Evolutionary conservation across 768 basidiomycete species (phyloP), one percentile per base, ranked within the genome.

Genomic region (Inosperma sp.): DNA sequence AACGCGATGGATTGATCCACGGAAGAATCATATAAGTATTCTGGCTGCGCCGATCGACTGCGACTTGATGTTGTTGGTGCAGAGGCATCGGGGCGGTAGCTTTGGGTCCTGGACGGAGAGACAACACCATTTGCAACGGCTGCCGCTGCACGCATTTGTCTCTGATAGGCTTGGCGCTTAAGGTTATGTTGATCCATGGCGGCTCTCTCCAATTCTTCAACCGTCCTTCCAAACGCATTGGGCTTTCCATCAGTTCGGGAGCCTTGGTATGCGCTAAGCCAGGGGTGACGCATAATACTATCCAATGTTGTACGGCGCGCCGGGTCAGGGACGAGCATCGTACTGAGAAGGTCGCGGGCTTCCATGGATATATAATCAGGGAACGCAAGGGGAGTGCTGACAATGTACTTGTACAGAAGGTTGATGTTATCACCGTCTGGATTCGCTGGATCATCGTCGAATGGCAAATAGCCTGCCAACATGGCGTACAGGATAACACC

Each of bases 381-480:
- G 75, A 98, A 97, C 19, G 91, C 88, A 53, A 98, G 83, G 8
- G 89, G 88, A 1, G 96, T 99, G 74, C 86, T 93, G 70, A 98
- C 87, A 69, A 99, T 99, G 71, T 99, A 98, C 66, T 89, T 92
- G 82, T 99, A 98, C 40, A 99, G 72, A 5, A 98, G 80, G 64
- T 98, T 98, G 74, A 98, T 99, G 72, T 99, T 98, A 73, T 99
- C 95, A 52, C 96, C 96, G 49, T 98, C 96, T 4, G 96, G 96
- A 66, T 98, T 99, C 23, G 85, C 87, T 1, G 96, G 96, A 68
- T 99, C 96, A 68, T 98, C 96, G 69, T 98, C 96, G 68, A 97
- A 99, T 19, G 96, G 96, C n/a, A 96, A 85, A 64, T 95, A 95
- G 8, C 93, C 93, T 1, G 93, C 93, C 14, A 96, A 81, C 93